Evolutionary conservation across 2,329 filamentous ascomycete genomes (phyloP).

Genomic region (Chrysoporthe deuterocubensis): DNA sequence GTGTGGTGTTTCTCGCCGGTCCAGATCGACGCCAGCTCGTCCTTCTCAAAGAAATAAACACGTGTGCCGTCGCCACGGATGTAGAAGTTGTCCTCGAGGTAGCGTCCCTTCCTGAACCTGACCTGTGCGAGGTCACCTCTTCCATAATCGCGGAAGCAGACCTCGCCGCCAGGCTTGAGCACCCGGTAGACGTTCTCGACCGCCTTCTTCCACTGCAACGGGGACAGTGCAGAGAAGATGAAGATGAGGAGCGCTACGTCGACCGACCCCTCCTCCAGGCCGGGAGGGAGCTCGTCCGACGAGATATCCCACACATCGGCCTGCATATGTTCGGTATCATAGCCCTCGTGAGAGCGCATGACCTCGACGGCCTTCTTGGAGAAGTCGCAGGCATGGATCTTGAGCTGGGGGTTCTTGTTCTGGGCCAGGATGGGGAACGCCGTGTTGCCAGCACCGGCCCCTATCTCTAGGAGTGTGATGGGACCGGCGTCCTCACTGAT

Average conservation of each 20-base stretch:
- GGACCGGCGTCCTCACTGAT: constrained; percentile 72
- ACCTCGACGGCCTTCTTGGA: constrained; percentile 94
- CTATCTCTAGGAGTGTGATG: constrained; percentile 81
- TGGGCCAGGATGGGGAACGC: constrained; percentile 86
- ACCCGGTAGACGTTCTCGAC: constrained; percentile 80
- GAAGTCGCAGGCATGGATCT: constrained; percentile 93
- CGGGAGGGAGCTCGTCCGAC: constrained; percentile 73
- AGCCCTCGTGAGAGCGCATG: constrained; percentile 80
- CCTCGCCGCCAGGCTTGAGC: constrained; percentile 88
- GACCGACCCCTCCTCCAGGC: constrained; percentile 75
- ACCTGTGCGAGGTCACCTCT: constrained; percentile 95
- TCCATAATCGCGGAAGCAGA: constrained; percentile 96
- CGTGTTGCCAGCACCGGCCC: constrained; percentile 94
- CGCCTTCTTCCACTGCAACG: constrained; percentile 80
- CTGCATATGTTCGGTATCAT: constrained; percentile 72
- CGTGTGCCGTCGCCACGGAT: constrained; percentile 92
- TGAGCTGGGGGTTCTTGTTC: constrained; percentile 82
- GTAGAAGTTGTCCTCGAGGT: constrained; percentile 96
- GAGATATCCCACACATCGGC: constrained; percentile 96
- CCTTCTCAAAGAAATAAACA: constrained; percentile 94
- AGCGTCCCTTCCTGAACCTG: constrained; percentile 92
- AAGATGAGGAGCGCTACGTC: constrained; percentile 96
- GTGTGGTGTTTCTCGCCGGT: constrained; percentile 45
- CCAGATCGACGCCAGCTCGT: constrained; percentile 84
- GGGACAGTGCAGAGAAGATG: constrained; percentile 91